phyloP scores from a whole-genome alignment of 257 asterid species.

The Osmanthus fragrans region DNA sequence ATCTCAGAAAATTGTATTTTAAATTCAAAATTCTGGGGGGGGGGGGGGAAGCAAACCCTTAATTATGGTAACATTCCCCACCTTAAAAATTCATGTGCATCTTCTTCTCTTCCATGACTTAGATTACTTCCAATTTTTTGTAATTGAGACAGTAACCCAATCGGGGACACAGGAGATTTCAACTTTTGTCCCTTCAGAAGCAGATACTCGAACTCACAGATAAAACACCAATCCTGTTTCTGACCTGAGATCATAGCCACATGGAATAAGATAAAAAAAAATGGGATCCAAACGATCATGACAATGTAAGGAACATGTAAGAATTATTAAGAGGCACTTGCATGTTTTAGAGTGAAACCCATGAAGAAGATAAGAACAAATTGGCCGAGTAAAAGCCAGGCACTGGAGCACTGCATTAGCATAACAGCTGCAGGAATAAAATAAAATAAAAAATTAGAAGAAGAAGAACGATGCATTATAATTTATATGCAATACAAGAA shows the following conservation, averaged over 20 bases:
- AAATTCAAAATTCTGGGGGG: neutral
- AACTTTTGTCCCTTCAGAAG: conserved; percentile 43
- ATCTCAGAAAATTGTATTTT: conserved; percentile 19
- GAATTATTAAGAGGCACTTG: conserved; percentile 37
- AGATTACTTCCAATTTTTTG: conserved; percentile 48
- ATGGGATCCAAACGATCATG: conserved; percentile 1
- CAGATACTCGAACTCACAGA: conserved; percentile 53
- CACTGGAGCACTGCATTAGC: conserved; percentile 75
- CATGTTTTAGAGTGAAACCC: conserved; percentile 59
- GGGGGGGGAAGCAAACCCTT: too few relatives aligned
- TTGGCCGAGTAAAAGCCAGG: conserved; percentile 59
- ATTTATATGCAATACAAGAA: neutral
- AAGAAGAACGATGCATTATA: conserved; percentile 13
- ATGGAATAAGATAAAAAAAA: conserved; percentile 3
- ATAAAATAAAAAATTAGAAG: neutral
- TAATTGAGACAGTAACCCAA: conserved; percentile 54
- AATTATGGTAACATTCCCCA: conserved; percentile 19
- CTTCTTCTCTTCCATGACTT: conserved; percentile 56
- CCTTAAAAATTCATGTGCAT: conserved; percentile 75
- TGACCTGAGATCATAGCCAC: conserved; percentile 38
- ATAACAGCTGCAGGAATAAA: conserved; percentile 49
- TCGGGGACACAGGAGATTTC: conserved; percentile 48
- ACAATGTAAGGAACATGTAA: neutral
- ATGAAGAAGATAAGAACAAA: conserved; percentile 54
- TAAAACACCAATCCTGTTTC: conserved; percentile 54